Conservation (phyloP, 179 eudicot genomes). For the Silene noctiflora region DNA sequence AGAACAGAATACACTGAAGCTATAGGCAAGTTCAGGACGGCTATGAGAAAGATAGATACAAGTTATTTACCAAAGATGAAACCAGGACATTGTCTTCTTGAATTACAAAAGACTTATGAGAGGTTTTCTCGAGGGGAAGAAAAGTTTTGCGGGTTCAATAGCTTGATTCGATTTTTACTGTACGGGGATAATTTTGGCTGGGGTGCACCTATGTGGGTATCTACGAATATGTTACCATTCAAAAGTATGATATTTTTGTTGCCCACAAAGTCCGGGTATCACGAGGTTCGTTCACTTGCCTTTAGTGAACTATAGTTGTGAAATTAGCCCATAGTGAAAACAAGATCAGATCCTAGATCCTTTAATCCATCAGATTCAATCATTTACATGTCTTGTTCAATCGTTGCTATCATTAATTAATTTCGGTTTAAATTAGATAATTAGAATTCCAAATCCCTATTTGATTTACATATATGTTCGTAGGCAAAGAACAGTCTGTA, state of each 20-base stretch:
- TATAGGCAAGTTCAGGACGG: slow-evolving; percentile 1
- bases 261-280: slow-evolving; percentile 28
- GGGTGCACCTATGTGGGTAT: slow-evolving; percentile 35
- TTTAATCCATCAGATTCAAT: too few species aligned
- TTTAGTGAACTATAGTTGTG: too few species aligned
- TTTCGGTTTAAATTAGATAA: too few species aligned
- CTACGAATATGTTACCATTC: slow-evolving; percentile 3
- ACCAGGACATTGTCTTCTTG: background rate
- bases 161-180: slow-evolving; percentile 31
- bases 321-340: too few species aligned
- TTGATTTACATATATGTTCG: too few species aligned
- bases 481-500: too few species aligned
- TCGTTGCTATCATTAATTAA: too few species aligned
- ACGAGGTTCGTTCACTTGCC: too few species aligned
- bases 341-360: too few species aligned
- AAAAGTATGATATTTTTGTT: slow-evolving; percentile 19
- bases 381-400: too few species aligned
- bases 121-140: background rate
- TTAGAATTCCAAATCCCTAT: too few species aligned
- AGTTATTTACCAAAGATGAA: background rate
- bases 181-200: slow-evolving; percentile 44
- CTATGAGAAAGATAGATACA: slow-evolving; percentile 14
- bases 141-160: slow-evolving; percentile 12
- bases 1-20: background rate
- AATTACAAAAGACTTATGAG: background rate